A percentile compares a stretch with the other conserved stretches of the same genome.
These are phyloP conservation scores for Delphinella strobiligena DNA, from an alignment of 2,329 filamentous ascomycete genomes.

Conservation along the genomic window DNA sequence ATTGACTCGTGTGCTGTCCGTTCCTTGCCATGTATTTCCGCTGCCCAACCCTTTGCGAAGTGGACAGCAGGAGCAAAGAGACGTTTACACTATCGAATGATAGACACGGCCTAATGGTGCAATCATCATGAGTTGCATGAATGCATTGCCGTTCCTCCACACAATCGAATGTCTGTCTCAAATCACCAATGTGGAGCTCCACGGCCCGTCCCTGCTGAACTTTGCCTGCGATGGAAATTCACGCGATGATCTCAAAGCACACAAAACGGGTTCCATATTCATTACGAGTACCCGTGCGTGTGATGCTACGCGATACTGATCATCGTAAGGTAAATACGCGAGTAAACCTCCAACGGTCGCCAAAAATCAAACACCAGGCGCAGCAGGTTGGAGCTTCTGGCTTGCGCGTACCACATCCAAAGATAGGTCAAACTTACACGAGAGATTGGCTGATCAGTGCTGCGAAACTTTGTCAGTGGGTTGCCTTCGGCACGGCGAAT, in stretches of 20 bases:
- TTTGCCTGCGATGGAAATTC: slow-evolving; percentile 4
- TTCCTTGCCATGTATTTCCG: background rate
- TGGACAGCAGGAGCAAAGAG: background rate
- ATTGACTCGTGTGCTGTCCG: background rate
- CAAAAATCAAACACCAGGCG: background rate
- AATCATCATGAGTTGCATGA: no score
- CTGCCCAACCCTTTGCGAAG: no score
- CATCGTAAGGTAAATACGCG: no score
- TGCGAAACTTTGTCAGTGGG: background rate
- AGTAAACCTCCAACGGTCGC: background rate
- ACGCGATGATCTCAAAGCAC: slow-evolving; percentile 3
- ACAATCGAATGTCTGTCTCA: background rate
- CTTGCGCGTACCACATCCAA: no score
- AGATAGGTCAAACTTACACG: background rate
- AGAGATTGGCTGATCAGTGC: slow-evolving; percentile 3
- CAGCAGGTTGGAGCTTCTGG: no score
- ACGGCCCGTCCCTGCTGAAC: slow-evolving; percentile 6
- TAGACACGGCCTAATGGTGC: no score
- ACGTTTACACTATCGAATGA: background rate
- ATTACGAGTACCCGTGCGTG: no score
- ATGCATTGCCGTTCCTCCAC: background rate
- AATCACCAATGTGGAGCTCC: background rate
- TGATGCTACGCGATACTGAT: no score
- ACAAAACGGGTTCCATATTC: no score
- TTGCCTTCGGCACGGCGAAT: background rate